Evolutionary conservation across 768 basidiomycete genomes (phyloP), one percentile per base, ranked within the genome.

Genomic region (Lyophyllum shimeji): DNA sequence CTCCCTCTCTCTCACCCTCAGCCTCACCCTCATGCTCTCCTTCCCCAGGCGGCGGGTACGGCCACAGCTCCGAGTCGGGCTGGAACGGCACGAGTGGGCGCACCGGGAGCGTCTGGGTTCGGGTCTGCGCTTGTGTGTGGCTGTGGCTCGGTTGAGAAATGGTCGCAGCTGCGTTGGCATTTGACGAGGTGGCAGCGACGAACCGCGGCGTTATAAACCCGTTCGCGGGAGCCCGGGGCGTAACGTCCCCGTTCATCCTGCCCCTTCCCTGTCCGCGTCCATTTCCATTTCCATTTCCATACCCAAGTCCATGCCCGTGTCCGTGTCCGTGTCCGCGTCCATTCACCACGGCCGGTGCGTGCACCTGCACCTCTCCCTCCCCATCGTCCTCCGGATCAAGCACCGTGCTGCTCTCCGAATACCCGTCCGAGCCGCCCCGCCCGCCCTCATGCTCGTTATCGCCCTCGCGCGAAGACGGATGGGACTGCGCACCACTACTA

Each of bases 11-110:
- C 23, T 64, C 64, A 54, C 76, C 76, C 53, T 76, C 29, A 9
- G 29, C 71, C 46, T 75, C 70, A 11, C 76, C 76, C 23, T 64
- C 64, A 54, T 76, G 75, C 53, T 76, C 29, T 4, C 5, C 71
- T 44, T 75, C 70, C 11, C 76, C 76, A 3, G 71, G 71, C 37
- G 78, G 82, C 0, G 82, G 79, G 63, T 87, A 87, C 3, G 89
- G 86, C 88, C 87, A 90, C 15, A 89, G 73, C 31, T 87, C 84
- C 7, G 86, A 83, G 57, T 84, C 83, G 0, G 83, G 71, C 48
- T 73, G 79, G 63, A 89, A 89, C 0, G 87, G 85, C 0, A 86
- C 76, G 13, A 86, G 76, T 5, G 73, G 67, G 37, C 78, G 72
- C 44, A 72, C 66, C 9, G 64, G 63, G 43, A n/a, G n/a, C n/a